A percentile compares a stretch with the other conserved stretches of the same genome.
These are phyloP conservation scores for Rhizophagus sp. DNA, from an alignment of 192 early-diverging fungal genomes.

Conservation along the genomic window DNA sequence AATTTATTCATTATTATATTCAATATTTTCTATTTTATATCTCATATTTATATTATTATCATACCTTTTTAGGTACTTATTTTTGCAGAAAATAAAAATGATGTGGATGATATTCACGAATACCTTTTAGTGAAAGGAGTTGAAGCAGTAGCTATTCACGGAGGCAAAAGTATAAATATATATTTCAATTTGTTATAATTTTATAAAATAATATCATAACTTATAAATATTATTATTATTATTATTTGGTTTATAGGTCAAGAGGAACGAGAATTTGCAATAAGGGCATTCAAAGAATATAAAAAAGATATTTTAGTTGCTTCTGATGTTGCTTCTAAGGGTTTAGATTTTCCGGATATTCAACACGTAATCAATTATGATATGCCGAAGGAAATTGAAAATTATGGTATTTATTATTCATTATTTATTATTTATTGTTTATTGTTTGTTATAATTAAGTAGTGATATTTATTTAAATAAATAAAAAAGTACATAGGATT, in stretches of 20 bases:
- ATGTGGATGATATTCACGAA: conserved; percentile 98
- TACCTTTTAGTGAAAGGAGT: conserved; percentile 94
- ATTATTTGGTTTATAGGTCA: conserved; percentile 68
- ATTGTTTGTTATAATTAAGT: too few species aligned
- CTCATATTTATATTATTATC: not conserved
- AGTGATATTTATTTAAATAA: conserved; percentile 11
- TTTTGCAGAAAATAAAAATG: conserved; percentile 99
- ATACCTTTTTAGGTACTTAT: conserved; percentile 67
- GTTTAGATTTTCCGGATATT: conserved; percentile 93
- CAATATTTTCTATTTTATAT: too few species aligned
- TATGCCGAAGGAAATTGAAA: conserved; percentile 99
- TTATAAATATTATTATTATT: conserved; percentile 14
- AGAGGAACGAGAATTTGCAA: conserved; percentile 96
- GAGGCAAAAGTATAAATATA: conserved; percentile 75
- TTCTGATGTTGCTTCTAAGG: conserved; percentile 96
- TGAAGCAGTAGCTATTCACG: conserved; percentile 93
- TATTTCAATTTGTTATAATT: conserved; percentile 9
- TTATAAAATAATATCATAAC: not conserved
- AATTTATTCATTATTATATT: not conserved
- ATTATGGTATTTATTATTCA: conserved; percentile 69
- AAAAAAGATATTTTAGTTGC: conserved; percentile 97
- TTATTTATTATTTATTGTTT: too few species aligned
- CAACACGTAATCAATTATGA: conserved; percentile 99
- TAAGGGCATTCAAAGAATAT: conserved; percentile 83
- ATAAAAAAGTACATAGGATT: conserved; percentile 80